Conservation (phyloP, 805 yeast genomes). For the Lipomyces kockii region DNA sequence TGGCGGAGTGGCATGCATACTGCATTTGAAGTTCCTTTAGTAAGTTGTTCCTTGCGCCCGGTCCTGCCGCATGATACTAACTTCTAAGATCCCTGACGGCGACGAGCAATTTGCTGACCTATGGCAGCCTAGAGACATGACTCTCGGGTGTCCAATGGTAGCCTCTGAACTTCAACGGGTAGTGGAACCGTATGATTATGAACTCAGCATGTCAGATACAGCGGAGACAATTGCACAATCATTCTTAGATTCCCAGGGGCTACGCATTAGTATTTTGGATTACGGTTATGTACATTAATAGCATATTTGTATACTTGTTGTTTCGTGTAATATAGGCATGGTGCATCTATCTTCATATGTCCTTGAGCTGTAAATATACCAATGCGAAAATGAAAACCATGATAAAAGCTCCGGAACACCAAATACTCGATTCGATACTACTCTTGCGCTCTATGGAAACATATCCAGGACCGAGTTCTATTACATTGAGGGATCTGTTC, state of each 20-base stretch:
- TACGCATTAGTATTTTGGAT: not conserved
- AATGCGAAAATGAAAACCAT: no score
- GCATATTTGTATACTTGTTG: not conserved
- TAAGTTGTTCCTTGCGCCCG: constrained; percentile 9
- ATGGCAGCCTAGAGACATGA: constrained; percentile 7
- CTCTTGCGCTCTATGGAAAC: no score
- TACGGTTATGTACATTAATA: not conserved
- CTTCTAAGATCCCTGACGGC: constrained; percentile 7
- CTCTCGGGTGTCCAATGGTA: constrained; percentile 19
- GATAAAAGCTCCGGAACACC: no score
- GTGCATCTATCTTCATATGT: not conserved
- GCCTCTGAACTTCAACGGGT: constrained; percentile 5
- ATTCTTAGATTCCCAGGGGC: not conserved
- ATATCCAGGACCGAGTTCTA: no score
- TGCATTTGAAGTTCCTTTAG: constrained; percentile 23
- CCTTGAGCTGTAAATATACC: no score
- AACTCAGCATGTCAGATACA: constrained; percentile 1
- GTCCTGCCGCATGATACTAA: not conserved
- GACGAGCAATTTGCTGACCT: constrained; percentile 17
- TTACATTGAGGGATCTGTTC: no score
- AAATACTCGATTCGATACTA: no score
- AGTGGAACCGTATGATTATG: constrained; percentile 15
- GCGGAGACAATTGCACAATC: not conserved
- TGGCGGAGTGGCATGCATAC: constrained; percentile 24
- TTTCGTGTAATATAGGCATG: not conserved